Base-by-base conservation (phyloP, 2,329 filamentous ascomycete genomes). In the Reticulascus tulasneorum region DNA sequence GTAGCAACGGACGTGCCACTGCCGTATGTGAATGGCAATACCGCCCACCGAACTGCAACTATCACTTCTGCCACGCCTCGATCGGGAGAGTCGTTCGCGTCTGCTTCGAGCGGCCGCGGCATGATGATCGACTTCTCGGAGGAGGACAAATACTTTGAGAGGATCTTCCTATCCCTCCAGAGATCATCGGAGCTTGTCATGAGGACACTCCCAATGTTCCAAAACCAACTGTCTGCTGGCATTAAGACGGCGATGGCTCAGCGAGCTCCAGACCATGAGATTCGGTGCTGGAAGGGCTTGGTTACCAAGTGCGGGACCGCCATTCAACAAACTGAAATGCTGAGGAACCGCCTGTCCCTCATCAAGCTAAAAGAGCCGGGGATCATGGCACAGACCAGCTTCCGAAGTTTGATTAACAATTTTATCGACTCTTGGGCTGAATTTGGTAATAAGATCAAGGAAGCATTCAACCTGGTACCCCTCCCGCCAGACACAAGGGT, bases 281-380 rank as follows among this genome's bases (percentile, higher is more conserved):
- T 81, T 19, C 72, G 79, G 33, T 71, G 80, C 36, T 89, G 86
- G 82, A 81, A 74, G 36, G 67, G 71, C 2, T 72, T 94, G 29
- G 80, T 91, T 34, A 71, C 79, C 29, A 84, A 83, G 52, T 90
- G 84, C 53, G 76, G 75, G 27, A 67, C 77, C 10, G 80, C 85
- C 13, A 74, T 90, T 26, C 77, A 85, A 38, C 81, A 86, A 48
- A 86, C 86, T 3, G 81, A 89, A 51, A 71, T 77, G 9, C 69
- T 96, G 19, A 83, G 85, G 51, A 69, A 70, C 24, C 76, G 83
- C n/a, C 64, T 96, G 9, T 86, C 82, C 4, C 73, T 75, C 29
- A 86, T 95, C 66, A 89, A 89, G 56, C 69, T 94, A 9, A 93
- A 91, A 55, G 89, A 95, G 50, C 85, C 86, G 7, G 82, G 79